Evolutionary conservation across 169 alveolate species (phyloP).

Genomic region (Plasmodium falciparum): DNA sequence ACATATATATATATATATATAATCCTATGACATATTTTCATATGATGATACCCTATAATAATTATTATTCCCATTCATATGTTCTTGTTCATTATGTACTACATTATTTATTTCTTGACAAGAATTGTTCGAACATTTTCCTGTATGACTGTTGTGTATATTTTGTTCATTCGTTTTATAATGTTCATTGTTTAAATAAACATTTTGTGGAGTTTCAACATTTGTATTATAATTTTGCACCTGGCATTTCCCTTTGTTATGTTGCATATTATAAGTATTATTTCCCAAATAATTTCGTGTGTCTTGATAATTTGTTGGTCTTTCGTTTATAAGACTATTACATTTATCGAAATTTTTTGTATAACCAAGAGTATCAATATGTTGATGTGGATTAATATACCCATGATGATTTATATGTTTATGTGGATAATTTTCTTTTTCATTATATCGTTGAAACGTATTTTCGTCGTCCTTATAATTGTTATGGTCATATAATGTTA

Average conservation of each 20-base stretch:
- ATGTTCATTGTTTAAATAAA: conserved; percentile 1
- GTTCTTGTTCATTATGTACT: background rate
- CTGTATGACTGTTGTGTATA: background rate
- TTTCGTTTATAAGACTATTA: too few relatives aligned
- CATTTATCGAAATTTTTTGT: too few relatives aligned
- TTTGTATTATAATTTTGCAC: background rate
- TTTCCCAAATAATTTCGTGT: too few relatives aligned
- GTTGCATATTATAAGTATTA: conserved; percentile 2
- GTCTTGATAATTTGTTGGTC: background rate
- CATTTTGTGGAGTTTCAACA: background rate
- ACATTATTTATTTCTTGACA: background rate
- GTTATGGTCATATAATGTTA: too few relatives aligned
- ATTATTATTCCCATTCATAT: background rate
- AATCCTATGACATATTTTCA: conserved; percentile 20
- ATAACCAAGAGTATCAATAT: too few relatives aligned
- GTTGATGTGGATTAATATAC: too few relatives aligned
- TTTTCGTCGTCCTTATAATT: too few relatives aligned
- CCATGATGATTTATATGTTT: too few relatives aligned
- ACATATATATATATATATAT: too few relatives aligned
- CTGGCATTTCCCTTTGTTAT: conserved; percentile 12
- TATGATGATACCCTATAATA: conserved; percentile 34
- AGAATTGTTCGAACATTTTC: background rate
- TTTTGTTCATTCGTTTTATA: conserved; percentile 3
- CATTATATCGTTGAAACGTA: too few relatives aligned
- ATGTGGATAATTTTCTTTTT: too few relatives aligned